Base-by-base conservation (phyloP, 495 filamentous ascomycete genomes). In the Copromyces sp. region DNA sequence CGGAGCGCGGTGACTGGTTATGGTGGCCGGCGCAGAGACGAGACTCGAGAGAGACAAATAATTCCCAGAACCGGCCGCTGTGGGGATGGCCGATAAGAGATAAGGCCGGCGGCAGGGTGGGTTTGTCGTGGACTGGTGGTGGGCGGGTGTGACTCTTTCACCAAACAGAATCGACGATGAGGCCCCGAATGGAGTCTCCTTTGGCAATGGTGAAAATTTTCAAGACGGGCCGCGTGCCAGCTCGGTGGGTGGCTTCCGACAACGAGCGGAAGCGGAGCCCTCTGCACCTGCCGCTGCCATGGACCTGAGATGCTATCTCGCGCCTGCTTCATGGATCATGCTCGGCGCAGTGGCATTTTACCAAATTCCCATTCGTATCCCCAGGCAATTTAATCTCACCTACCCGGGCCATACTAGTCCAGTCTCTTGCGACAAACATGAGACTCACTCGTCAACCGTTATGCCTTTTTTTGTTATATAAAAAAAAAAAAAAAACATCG, bases 31-130 rank as follows among this genome's bases (percentile, higher is more conserved):
- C 41, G 68, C 71, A 47, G 42, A 71, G 47, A 38, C n/a, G 40
- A 20, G n/a, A n/a, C n/a, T n/a, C n/a, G n/a, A n/a, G 47, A 24
- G 44, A 75, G 29, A 61, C 72, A 74, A 70, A 71, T 71, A 74
- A 75, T 74, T 65, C 53, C 53, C 75, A 68, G 69, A 71, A 72
- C 72, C 65, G 73, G 74, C 70, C 70, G 20, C 3, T 47, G 76
- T 76, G 74, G 77, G 76, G 76, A 75, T 39, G 11, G 29, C 29
- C 71, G 77, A 79, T 79, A 79, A 77, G 77, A 59, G 72, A 77
- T 77, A 78, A 74, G 74, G 35, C 37, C 65, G 53, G 53, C 53
- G 53, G 6, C 53, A 65, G 53, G 53, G 53, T 35, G 24, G 24
- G 24, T 24, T 24, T 24, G 24, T 24, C 24, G 24, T 24, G 29